phyloP scores from a whole-genome alignment of 805 yeast species.

The Citeromyces matritensis region DNA sequence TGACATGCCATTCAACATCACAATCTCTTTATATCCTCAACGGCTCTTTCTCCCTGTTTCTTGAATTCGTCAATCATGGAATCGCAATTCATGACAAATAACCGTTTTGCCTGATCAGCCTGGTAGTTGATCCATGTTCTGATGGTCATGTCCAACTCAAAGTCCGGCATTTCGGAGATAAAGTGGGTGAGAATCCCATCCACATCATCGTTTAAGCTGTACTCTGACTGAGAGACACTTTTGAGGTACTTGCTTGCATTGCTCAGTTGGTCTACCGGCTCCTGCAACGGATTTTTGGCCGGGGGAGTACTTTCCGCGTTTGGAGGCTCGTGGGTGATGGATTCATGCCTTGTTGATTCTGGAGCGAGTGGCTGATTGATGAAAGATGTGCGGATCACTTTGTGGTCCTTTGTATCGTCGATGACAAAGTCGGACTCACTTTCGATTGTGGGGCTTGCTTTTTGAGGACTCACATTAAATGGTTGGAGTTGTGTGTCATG shows the following conservation, averaged over 20 bases:
- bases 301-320: no score
- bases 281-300: no score
- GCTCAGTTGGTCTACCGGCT: background rate
- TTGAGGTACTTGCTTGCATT: constrained; percentile 11
- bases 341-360: no score
- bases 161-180: constrained; percentile 53
- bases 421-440: no score
- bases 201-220: constrained; percentile 36
- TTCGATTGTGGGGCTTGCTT: no score
- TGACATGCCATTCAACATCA: no score
- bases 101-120: constrained; percentile 35
- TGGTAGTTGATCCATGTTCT: constrained; percentile 49
- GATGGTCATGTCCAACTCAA: constrained; percentile 56
- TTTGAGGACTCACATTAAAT: no score
- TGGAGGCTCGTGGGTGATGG: no score
- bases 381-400: no score
- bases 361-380: no score
- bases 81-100: constrained; percentile 29
- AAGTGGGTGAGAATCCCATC: constrained; percentile 54
- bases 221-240: constrained; percentile 17
- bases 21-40: constrained; percentile 8
- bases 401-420: no score
- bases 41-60: constrained; percentile 33
- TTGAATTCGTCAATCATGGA: constrained; percentile 31
- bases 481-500: no score